These are phyloP conservation scores for Sporobolomyces pararoseus DNA, from an alignment of 768 basidiomycete genomes.

Conservation along the genomic window DNA sequence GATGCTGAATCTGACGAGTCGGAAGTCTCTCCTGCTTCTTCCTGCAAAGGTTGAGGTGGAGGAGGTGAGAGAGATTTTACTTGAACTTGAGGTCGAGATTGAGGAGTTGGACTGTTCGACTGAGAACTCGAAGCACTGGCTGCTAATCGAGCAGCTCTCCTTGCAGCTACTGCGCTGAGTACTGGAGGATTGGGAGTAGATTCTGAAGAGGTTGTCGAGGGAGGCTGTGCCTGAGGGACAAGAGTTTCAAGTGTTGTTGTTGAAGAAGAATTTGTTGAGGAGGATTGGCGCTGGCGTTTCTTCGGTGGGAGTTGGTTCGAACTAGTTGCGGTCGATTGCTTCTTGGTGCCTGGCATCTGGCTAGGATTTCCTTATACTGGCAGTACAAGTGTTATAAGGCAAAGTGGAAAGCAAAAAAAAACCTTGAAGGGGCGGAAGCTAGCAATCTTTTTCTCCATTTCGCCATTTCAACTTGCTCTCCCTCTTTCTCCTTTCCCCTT, in stretches of 20 bases:
- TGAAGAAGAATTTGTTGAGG: neutral
- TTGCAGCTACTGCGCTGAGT: constrained; percentile 67
- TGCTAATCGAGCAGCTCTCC: constrained; percentile 56
- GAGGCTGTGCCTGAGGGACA: neutral
- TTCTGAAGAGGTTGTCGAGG: no score
- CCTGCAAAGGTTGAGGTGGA: neutral
- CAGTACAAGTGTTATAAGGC: neutral
- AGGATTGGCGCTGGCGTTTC: constrained; percentile 2
- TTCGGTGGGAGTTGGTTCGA: neutral
- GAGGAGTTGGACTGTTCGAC: constrained; percentile 43
- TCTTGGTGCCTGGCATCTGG: neutral
- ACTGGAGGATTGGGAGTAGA: neutral
- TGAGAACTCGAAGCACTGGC: constrained; percentile 19
- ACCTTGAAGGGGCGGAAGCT: no score
- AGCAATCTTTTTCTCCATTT: neutral
- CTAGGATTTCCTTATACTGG: neutral
- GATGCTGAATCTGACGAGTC: constrained; percentile 7
- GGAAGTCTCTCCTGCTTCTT: neutral
- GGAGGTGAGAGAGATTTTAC: neutral
- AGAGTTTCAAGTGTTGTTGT: no score
- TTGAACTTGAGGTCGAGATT: neutral
- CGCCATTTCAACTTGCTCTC: neutral
- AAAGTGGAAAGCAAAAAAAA: neutral
- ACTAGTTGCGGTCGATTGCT: neutral
- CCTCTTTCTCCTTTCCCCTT: neutral